Percentiles rank a stretch among this genome's conserved stretches.
Conservation (phyloP, 1,139 yeast genomes). For the Nadsonia commutata region DNA sequence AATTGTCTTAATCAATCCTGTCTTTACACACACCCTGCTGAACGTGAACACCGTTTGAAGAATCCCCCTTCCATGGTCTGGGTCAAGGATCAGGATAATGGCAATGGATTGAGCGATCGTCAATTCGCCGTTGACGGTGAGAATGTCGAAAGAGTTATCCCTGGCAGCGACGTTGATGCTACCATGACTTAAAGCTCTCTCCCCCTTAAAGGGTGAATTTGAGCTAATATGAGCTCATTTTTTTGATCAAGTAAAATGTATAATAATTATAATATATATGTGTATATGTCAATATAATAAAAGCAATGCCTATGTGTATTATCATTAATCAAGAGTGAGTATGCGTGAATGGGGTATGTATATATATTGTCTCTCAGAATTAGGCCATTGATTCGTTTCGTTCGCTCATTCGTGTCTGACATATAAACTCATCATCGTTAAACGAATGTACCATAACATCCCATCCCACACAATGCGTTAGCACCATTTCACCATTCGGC, state of each 20-base stretch:
- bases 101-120: background rate
- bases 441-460: constrained; percentile 19
- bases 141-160: background rate
- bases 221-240: too few species aligned
- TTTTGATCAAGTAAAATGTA: too few species aligned
- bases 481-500: constrained; percentile 47
- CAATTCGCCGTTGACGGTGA: background rate
- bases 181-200: background rate
- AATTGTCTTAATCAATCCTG: constrained; percentile 60
- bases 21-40: constrained; percentile 67
- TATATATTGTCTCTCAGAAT: too few species aligned
- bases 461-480: constrained; percentile 28
- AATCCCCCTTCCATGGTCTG: background rate
- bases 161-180: background rate
- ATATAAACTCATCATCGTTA: constrained; percentile 8
- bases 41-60: constrained; percentile 28
- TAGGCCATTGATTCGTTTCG: too few species aligned
- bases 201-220: too few species aligned
- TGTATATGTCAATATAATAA: background rate
- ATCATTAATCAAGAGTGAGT: too few species aligned
- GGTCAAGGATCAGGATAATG: background rate
- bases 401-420: too few species aligned
- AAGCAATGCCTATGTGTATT: background rate
- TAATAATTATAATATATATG: too few species aligned
- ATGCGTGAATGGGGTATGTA: too few species aligned